Evolutionary conservation across 192 early-diverging fungal genomes (phyloP).

Genomic region (Rhizoclosmatium globosum): DNA sequence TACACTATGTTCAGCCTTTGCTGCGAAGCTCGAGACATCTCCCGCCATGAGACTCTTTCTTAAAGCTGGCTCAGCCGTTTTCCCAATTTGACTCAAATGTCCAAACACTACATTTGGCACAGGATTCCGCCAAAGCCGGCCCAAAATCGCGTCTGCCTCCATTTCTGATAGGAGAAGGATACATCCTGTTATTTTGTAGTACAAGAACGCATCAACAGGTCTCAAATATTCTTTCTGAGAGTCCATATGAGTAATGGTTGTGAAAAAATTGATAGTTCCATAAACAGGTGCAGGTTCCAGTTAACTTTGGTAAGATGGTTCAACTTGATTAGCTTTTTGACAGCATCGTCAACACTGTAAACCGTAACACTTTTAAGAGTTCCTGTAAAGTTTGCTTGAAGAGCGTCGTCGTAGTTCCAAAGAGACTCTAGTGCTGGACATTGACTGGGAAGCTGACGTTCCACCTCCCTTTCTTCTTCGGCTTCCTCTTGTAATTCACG

Average conservation of each 20-base stretch:
- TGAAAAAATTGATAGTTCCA: constrained; percentile 13
- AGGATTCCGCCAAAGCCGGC: background rate
- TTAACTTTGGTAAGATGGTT: background rate
- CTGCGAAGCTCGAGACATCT: background rate
- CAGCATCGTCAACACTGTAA: background rate
- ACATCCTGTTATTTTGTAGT: background rate
- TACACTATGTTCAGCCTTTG: too few relatives aligned
- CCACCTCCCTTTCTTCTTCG: background rate
- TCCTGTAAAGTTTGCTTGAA: background rate
- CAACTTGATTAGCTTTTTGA: too few relatives aligned
- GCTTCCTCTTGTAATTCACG: constrained; percentile 10
- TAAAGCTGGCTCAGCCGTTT: background rate
- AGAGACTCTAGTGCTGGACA: background rate
- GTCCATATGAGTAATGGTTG: background rate
- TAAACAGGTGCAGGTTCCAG: constrained; percentile 4
- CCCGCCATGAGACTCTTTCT: background rate
- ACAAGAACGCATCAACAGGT: constrained; percentile 5
- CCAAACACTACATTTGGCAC: background rate
- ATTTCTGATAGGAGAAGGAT: constrained; percentile 26
- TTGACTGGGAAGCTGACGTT: background rate
- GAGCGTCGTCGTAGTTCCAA: background rate
- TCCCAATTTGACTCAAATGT: constrained; percentile 8
- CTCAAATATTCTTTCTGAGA: background rate
- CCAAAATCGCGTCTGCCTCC: constrained; percentile 19
- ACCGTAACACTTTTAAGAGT: background rate